Base-by-base conservation (phyloP, 2,329 filamentous ascomycete species). In the Fonsecaea erecta region DNA sequence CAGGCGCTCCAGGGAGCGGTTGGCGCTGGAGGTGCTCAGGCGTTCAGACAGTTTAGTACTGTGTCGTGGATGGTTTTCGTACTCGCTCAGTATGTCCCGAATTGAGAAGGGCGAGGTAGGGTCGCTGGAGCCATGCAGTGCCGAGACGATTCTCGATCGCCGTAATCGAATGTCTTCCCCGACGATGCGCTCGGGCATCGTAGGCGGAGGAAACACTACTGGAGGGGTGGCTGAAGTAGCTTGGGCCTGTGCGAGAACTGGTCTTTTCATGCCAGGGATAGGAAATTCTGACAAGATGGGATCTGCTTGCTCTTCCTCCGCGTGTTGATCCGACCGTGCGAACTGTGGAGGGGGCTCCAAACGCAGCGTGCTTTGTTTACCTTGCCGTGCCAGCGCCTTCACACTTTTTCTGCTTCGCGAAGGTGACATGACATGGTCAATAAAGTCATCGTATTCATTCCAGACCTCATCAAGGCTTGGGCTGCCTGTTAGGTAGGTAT, bases 361-460 rank as follows among this genome's bases (percentile, higher is more conserved):
- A 30, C 64, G 55, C n/a, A 37, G 71, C 70, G 0, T 84, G 84
- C 28, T 82, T 80, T 0, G 87, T 88, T 0, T 85, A 87, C 0
- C 82, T 84, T 4, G 83, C 79, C 0, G 86, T 87, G 1, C 78
- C 77, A 1, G 83, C 82, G 1, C 77, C 77, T 68, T 80, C 79
- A 82, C 71, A 70, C 24, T 63, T 35, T 63, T 63, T n/a, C 40
- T 65, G 24, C 52, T 48, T 43, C 60, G 62, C 6, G 76, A 77
- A 7, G 82, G 79, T 3, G 83, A 84, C 56, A 86, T 83, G 11
- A 88, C 84, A 63, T 91, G 88, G 59, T 91, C 90, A 60, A 97
- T 85, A 12, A 97, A 80, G 72, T 97, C 94, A 70, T 98, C 89
- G 74, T 96, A 97, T 77, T 96, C 94, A 58, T 93, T 89, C 94